Evolutionary conservation across 192 early-diverging fungal species (phyloP), one percentile per base, ranked within the genome.

Genomic region (Dispira parvispora): DNA sequence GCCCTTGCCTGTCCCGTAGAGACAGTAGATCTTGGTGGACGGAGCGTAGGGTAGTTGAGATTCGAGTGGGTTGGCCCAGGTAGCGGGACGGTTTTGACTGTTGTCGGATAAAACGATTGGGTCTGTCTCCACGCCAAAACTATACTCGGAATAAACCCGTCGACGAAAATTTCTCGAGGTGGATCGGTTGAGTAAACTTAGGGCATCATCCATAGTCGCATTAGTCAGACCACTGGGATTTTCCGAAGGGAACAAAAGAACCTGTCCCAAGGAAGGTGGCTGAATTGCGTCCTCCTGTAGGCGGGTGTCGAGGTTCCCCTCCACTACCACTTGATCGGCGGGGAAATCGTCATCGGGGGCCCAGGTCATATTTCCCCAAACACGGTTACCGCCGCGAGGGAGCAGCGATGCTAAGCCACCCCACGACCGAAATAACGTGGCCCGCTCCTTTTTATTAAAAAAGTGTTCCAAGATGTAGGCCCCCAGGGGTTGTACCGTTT

Each of bases 401-500:
- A 92, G 71, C 76, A 96, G 75, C 13, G 84, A 82, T 0, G 77
- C 73, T 23, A 86, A 70, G 16, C 88, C 88, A 20, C 80, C 85
- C 89, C 89, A 94, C 26, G 81, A 84, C 12, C 89, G 85, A 67
- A 90, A 87, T 1, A 96, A 69, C 16, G 78, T 73, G 1, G 84
- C 82, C 6, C 87, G 72, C 64, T 94, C 88, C 13, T 75, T 68
- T 52, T 82, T 75, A 27, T 81, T 83, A 73, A 95, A 90, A 67
- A 95, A 88, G 43, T 83, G 82, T 65, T 94, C 91, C 27, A 92
- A 68, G n/a, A 89, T 61, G 71, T 87, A 86, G 42, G 82, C 77
- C 55, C 82, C 87, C 71, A 88, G 80, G 21, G 78, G 71, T 57
- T 87, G 79, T 21, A 88, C 86, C 0, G 91, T 92, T 64, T 96